phyloP scores from a whole-genome alignment of 148 eudicot species.

The Rhododendron kiyosumense region DNA sequence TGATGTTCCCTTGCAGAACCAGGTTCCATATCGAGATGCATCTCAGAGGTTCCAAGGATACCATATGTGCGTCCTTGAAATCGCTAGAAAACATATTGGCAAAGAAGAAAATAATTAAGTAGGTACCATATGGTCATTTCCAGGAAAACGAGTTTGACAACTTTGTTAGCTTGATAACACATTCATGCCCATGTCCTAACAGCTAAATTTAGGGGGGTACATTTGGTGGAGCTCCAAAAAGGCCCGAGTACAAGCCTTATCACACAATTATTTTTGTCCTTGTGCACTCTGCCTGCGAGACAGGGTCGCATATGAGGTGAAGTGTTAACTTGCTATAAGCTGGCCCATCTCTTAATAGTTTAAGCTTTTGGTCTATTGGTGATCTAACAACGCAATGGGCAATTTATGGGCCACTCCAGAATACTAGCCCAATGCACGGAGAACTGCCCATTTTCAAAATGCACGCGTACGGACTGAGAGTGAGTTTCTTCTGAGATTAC shows the following conservation, averaged over 20 bases:
- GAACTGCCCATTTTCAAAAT: no score
- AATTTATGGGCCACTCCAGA: no score
- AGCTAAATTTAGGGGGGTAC: neutral
- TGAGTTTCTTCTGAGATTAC: no score
- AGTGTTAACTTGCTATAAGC: neutral
- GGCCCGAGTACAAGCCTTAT: neutral
- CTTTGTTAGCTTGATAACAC: neutral
- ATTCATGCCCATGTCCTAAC: neutral
- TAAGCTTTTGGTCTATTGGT: neutral
- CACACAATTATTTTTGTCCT: neutral
- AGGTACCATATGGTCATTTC: neutral
- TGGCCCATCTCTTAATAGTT: neutral
- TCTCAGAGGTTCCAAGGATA: slow-evolving; percentile 67
- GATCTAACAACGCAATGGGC: neutral
- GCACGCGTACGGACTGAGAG: no score
- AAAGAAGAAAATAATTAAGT: neutral
- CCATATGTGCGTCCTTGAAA: slow-evolving; percentile 96
- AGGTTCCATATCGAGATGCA: slow-evolving; percentile 63
- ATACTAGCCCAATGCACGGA: no score
- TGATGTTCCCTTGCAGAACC: slow-evolving; percentile 64
- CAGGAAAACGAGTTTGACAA: neutral
- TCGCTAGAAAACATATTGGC: slow-evolving; percentile 43
- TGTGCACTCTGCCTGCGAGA: neutral
- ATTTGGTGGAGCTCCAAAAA: neutral
- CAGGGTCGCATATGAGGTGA: neutral